Evolutionary conservation across 2,329 filamentous ascomycete species (phyloP).

Genomic region (Fusarium illudens): DNA sequence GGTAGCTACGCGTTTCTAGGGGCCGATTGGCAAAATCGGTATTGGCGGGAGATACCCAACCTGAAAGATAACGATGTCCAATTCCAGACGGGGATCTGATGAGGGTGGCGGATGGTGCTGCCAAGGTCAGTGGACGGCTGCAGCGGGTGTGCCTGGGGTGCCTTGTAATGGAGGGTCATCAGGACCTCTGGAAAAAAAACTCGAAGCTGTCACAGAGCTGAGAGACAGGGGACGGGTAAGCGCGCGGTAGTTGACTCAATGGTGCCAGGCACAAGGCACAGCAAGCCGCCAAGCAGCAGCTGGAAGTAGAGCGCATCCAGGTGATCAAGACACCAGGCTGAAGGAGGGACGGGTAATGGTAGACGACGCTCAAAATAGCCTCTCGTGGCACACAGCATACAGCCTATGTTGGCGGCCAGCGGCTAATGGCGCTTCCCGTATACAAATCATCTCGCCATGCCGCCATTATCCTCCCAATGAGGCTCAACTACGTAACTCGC

Average conservation of each 20-base stretch:
- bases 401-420: conserved; percentile 17
- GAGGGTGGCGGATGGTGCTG: conserved; percentile 30
- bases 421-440: conserved; percentile 23
- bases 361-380: background rate
- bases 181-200: background rate
- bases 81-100: conserved; percentile 22
- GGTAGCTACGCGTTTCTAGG: background rate
- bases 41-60: background rate
- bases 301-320: background rate
- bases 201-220: background rate
- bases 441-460: background rate
- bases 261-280: background rate
- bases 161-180: background rate
- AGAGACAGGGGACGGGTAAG: conserved; percentile 13
- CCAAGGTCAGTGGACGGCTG: conserved; percentile 18
- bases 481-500: conserved; percentile 18
- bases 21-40: background rate
- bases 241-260: conserved; percentile 32
- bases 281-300: background rate
- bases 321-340: background rate
- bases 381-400: background rate
- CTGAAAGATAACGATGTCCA: conserved; percentile 2
- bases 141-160: background rate
- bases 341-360: background rate
- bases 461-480: conserved; percentile 15